Evolutionary conservation across 805 yeast genomes (phyloP).

Genomic region (Nakazawaea molendinolei): DNA sequence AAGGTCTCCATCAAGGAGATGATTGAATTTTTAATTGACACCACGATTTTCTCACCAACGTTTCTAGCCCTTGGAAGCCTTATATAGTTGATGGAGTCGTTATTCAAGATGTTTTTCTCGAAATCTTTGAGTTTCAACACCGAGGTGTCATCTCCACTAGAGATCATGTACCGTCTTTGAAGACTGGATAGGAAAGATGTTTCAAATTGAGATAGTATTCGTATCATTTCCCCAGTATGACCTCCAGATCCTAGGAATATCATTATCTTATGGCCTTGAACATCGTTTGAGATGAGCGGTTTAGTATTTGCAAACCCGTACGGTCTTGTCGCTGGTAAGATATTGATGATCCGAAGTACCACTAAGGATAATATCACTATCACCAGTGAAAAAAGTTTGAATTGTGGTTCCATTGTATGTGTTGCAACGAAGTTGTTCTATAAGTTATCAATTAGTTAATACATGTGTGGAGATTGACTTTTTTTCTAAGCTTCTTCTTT

Average conservation of each 20-base stretch:
- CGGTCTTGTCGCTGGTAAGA: conserved; percentile 7
- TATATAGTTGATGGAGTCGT: conserved; percentile 19
- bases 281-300: not conserved
- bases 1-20: conserved; percentile 23
- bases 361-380: not conserved
- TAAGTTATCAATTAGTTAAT: too few relatives aligned
- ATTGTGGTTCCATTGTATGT: not conserved
- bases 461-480: too few relatives aligned
- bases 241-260: conserved; percentile 93
- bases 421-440: too few relatives aligned
- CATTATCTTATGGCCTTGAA: conserved; percentile 30
- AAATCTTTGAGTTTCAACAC: conserved; percentile 30
- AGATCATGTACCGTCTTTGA: conserved; percentile 23
- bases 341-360: conserved; percentile 4
- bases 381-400: not conserved
- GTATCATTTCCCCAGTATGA: conserved; percentile 93
- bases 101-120: conserved; percentile 21
- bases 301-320: conserved; percentile 1
- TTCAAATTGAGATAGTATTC: conserved; percentile 43
- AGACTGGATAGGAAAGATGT: conserved; percentile 16
- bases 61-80: conserved; percentile 29
- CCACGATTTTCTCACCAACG: conserved; percentile 29
- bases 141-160: conserved; percentile 43
- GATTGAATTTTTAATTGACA: conserved; percentile 27
- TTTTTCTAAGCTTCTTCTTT: too few relatives aligned